A percentile compares a stretch with the other conserved stretches of the same genome.
Evolutionary conservation across 2,329 filamentous ascomycete genomes (phyloP).

Genomic region (Penicillium sclerotigenum): DNA sequence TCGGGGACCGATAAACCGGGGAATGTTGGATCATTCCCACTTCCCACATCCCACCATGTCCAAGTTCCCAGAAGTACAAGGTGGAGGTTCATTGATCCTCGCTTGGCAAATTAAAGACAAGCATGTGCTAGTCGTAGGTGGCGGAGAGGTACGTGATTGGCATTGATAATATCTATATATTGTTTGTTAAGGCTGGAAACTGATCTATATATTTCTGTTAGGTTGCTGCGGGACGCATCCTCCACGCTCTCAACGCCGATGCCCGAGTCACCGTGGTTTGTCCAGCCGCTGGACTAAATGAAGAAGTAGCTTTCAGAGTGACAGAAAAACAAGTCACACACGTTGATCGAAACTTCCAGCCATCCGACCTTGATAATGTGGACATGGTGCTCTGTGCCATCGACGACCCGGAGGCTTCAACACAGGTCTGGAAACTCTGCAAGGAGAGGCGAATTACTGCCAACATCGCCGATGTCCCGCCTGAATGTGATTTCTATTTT

Average conservation of each 20-base stretch:
- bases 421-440: slow-evolving; percentile 88
- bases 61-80: slow-evolving; percentile 75
- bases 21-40: slow-evolving; percentile 10
- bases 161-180: slow-evolving; percentile 13
- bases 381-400: slow-evolving; percentile 92
- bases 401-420: slow-evolving; percentile 88
- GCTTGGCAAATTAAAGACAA: slow-evolving; percentile 94
- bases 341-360: slow-evolving; percentile 78
- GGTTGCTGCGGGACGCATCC: slow-evolving; percentile 92
- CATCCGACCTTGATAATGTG: slow-evolving; percentile 74
- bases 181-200: slow-evolving; percentile 8
- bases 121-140: slow-evolving; percentile 85
- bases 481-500: slow-evolving; percentile 99
- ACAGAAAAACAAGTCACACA: slow-evolving; percentile 72
- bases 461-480: slow-evolving; percentile 94
- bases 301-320: slow-evolving; percentile 82
- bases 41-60: slow-evolving; percentile 41
- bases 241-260: slow-evolving; percentile 92
- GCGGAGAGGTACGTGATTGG: slow-evolving; percentile 71
- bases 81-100: slow-evolving; percentile 87
- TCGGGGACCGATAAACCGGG: slow-evolving; percentile 11
- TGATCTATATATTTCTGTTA: slow-evolving; percentile 42
- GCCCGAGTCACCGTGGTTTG: slow-evolving; percentile 83
- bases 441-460: slow-evolving; percentile 78
- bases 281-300: slow-evolving; percentile 74